These are phyloP conservation scores for Chrysoporthe austroafricana DNA, from an alignment of 2,329 filamentous ascomycete genomes.

Conservation along the genomic window DNA sequence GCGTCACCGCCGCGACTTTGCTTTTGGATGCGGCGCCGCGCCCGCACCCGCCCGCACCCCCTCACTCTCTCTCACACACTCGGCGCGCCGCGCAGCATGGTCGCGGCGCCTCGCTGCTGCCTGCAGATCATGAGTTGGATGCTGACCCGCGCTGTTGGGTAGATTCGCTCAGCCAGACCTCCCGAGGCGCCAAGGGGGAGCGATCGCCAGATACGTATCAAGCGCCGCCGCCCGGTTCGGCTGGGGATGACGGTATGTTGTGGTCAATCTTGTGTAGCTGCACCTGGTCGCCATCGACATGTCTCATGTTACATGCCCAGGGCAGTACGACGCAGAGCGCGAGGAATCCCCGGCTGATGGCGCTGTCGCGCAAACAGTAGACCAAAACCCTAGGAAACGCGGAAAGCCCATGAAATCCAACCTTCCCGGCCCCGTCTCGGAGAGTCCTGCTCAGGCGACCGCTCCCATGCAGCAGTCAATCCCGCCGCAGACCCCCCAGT, in stretches of 20 bases:
- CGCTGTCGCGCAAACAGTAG: slow-evolving; percentile 44
- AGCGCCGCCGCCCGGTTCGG: slow-evolving; percentile 53
- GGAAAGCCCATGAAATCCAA: slow-evolving; percentile 66
- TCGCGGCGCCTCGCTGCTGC: slow-evolving; percentile 24
- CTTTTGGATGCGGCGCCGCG: background rate
- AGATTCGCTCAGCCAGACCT: slow-evolving; percentile 57
- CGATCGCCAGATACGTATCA: slow-evolving; percentile 73
- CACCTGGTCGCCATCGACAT: slow-evolving; percentile 38
- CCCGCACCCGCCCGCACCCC: slow-evolving; percentile 7
- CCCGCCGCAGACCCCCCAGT: slow-evolving; percentile 35
- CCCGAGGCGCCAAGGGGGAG: slow-evolving; percentile 78
- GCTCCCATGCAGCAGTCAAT: slow-evolving; percentile 47
- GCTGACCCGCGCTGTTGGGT: slow-evolving; percentile 39
- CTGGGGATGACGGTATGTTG: slow-evolving; percentile 76
- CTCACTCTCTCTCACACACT: background rate
- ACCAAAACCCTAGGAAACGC: slow-evolving; percentile 59
- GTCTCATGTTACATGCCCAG: slow-evolving; percentile 38
- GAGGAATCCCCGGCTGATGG: slow-evolving; percentile 38
- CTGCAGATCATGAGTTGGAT: slow-evolving; percentile 28
- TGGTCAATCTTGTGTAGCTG: slow-evolving; percentile 43
- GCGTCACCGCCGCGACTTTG: background rate
- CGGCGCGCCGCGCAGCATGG: slow-evolving; percentile 12
- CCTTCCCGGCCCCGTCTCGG: slow-evolving; percentile 54
- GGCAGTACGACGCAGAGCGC: slow-evolving; percentile 37
- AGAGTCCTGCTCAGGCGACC: slow-evolving; percentile 59